Evolutionary conservation across 441 rosid genomes (phyloP).

Genomic region (Populus trichocarpa): DNA sequence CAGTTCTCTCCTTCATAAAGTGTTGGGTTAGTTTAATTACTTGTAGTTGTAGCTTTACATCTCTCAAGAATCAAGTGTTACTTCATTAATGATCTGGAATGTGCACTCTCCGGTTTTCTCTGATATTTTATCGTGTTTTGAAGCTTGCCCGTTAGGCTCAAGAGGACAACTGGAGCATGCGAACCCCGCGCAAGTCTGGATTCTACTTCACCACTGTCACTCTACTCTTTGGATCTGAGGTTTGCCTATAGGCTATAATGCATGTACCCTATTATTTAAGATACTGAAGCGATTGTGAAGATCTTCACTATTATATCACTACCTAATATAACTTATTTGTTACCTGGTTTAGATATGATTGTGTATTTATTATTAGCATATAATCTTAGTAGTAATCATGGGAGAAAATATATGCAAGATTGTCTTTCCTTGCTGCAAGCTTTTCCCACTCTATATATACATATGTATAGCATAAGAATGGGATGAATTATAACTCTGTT

Average conservation of each 20-base stretch:
- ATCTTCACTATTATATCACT: no score
- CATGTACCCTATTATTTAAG: background rate
- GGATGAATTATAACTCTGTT: no score
- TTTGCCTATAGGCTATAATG: background rate
- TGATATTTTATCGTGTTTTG: constrained; percentile 11
- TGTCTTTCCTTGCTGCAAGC: no score
- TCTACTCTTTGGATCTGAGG: background rate
- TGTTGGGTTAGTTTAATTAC: background rate
- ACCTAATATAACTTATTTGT: no score
- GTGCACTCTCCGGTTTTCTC: no score
- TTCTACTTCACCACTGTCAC: constrained; percentile 2
- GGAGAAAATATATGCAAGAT: no score
- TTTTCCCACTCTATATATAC: no score
- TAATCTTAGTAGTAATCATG: no score
- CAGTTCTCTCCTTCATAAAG: background rate
- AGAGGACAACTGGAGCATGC: constrained; percentile 47
- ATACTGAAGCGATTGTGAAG: no score
- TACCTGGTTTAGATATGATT: no score
- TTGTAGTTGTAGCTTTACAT: background rate
- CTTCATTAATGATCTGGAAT: background rate
- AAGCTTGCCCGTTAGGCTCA: constrained; percentile 76
- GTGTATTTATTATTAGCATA: no score
- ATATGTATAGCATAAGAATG: no score
- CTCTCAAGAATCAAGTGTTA: background rate
- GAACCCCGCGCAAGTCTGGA: constrained; percentile 56